Evolutionary conservation across 2,329 filamentous ascomycete species (phyloP).

Genomic region (Teratosphaeria zuluensis): DNA sequence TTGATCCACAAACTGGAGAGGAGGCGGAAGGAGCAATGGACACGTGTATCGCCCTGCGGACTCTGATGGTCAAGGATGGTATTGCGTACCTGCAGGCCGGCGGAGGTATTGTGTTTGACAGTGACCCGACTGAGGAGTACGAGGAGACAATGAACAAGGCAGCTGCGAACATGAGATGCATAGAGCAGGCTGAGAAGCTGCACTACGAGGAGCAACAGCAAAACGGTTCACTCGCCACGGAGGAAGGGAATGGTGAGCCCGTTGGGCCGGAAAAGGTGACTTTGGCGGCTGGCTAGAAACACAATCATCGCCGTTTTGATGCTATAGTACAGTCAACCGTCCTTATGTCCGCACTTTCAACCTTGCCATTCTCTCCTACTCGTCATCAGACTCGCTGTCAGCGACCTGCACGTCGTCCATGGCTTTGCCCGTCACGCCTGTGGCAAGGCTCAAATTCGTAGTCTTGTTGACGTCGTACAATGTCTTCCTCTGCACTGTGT

Average conservation of each 20-base stretch:
- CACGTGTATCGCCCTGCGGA: conserved; percentile 71
- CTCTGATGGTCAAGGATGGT: conserved; percentile 88
- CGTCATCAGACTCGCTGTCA: neutral
- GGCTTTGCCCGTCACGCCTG: neutral
- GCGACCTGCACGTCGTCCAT: neutral
- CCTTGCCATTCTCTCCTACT: neutral
- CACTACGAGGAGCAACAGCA: neutral
- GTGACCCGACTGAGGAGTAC: conserved; percentile 83
- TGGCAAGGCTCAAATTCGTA: neutral
- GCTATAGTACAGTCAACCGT: neutral
- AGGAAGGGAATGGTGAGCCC: neutral
- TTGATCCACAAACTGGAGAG: conserved; percentile 46
- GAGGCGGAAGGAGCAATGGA: conserved; percentile 81
- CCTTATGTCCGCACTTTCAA: neutral
- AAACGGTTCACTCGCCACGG: neutral
- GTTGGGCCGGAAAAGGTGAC: neutral
- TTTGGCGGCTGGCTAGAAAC: neutral
- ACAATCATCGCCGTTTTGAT: neutral
- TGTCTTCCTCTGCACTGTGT: neutral
- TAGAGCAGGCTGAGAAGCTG: conserved; percentile 66
- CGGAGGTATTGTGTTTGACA: conserved; percentile 90
- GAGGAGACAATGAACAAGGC: conserved; percentile 97
- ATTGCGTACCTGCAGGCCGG: conserved; percentile 82
- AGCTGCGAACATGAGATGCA: conserved; percentile 78
- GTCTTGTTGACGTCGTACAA: neutral